Evolutionary conservation across 768 basidiomycete genomes (phyloP).

Genomic region (Termitomyces sp.): DNA sequence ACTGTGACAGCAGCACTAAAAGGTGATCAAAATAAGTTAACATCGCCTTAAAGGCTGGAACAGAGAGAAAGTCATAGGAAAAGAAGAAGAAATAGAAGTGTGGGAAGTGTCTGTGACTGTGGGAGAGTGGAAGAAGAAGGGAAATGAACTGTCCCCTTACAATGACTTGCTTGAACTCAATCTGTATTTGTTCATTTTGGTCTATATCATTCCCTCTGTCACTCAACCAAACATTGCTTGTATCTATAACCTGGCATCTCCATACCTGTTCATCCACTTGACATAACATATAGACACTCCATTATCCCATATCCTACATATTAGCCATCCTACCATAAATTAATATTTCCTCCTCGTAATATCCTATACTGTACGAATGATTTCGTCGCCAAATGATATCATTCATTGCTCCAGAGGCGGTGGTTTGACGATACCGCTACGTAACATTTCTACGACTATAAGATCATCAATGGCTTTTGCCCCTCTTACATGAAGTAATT

Average conservation of each 20-base stretch:
- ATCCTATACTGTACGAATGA: not conserved
- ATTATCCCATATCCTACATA: not conserved
- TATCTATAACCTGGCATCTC: conserved; percentile 1
- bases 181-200: not conserved
- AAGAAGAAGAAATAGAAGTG: too few species aligned
- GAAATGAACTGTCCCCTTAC: too few species aligned
- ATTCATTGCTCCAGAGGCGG: conserved; percentile 36
- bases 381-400: not conserved
- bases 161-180: not conserved
- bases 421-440: conserved; percentile 57
- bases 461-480: conserved; percentile 40
- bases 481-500: conserved; percentile 43
- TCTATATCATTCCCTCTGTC: not conserved
- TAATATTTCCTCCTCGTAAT: not conserved
- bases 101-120: too few species aligned
- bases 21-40: too few species aligned
- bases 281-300: not conserved
- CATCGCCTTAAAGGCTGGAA: too few species aligned
- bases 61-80: too few species aligned
- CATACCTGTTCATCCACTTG: not conserved
- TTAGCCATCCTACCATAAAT: not conserved
- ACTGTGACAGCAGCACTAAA: too few species aligned
- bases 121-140: too few species aligned
- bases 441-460: conserved; percentile 48
- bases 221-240: not conserved